These are phyloP conservation scores for Exophiala aquamarina DNA, from an alignment of 2,329 filamentous ascomycete species.

Conservation along the genomic window DNA sequence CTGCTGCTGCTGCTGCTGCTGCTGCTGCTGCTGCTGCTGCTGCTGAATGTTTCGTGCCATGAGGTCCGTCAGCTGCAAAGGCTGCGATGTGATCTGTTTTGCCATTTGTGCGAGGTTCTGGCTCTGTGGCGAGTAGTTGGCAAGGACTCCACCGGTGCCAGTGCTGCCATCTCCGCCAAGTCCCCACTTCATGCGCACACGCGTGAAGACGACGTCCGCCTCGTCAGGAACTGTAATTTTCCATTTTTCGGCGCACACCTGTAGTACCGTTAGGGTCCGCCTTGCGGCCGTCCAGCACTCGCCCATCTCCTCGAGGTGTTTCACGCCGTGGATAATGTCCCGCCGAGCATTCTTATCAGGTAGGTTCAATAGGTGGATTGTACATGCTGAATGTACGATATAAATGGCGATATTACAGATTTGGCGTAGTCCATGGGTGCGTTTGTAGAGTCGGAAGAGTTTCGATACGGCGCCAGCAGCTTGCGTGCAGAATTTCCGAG, in stretches of 20 bases:
- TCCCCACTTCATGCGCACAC: conserved; percentile 78
- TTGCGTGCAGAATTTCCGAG: conserved; percentile 84
- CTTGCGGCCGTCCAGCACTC: conserved; percentile 92
- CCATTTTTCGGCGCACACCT: conserved; percentile 85
- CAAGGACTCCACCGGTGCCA: conserved; percentile 46
- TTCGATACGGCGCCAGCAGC: conserved; percentile 90
- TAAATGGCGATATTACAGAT: conserved; percentile 97
- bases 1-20: conserved; percentile 26
- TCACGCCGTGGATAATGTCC: conserved; percentile 87
- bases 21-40: conserved; percentile 30
- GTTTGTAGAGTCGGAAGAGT: conserved; percentile 90
- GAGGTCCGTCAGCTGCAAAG: conserved; percentile 15
- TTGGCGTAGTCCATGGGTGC: conserved; percentile 83
- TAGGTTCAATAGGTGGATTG: conserved; percentile 88
- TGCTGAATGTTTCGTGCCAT: conserved; percentile 25
- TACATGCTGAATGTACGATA: conserved; percentile 90
- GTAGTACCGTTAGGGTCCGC: conserved; percentile 80
- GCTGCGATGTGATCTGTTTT: conserved; percentile 24
- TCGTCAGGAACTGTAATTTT: conserved; percentile 83
- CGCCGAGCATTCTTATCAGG: conserved; percentile 87
- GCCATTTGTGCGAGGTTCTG: conserved; percentile 30
- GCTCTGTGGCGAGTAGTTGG: conserved; percentile 54
- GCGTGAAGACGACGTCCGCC: conserved; percentile 70
- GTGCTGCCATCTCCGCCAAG: conserved; percentile 49
- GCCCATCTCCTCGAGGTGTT: conserved; percentile 91